Percentiles rank a stretch among this genome's conserved stretches.
These are phyloP conservation scores for Yamadazyma dendronema DNA, from an alignment of 1,139 yeast genomes.

Conservation along the genomic window DNA sequence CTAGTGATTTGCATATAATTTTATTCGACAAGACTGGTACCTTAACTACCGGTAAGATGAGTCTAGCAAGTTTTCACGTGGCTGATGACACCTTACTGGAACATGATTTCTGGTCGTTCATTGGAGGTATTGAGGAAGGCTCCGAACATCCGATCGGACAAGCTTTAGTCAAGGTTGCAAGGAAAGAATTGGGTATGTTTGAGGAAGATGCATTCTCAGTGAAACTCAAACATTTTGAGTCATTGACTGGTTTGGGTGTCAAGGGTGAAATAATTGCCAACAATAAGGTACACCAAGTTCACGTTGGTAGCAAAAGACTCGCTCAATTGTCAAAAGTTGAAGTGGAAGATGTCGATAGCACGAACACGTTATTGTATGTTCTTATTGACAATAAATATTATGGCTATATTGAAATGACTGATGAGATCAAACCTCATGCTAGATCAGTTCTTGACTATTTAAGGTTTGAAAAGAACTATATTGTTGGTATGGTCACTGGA, in stretches of 20 bases:
- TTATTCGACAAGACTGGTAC: conserved; percentile 97
- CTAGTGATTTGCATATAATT: conserved; percentile 62
- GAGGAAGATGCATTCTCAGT: conserved; percentile 35
- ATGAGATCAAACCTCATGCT: conserved; percentile 69
- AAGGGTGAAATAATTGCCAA: conserved; percentile 39
- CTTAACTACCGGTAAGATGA: conserved; percentile 81
- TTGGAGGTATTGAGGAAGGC: conserved; percentile 62
- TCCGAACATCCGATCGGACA: conserved; percentile 90
- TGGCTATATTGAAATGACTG: conserved; percentile 69
- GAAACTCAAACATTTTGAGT: conserved; percentile 41
- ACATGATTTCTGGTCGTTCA: conserved; percentile 52
- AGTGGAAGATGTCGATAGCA: conserved; percentile 15
- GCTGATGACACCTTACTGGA: conserved; percentile 11
- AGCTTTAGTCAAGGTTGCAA: conserved; percentile 51
- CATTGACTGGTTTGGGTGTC: conserved; percentile 72
- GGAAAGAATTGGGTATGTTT: conserved; percentile 26
- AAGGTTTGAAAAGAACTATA: conserved; percentile 46
- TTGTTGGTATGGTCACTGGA: conserved; percentile 91
- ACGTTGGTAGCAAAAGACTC: conserved; percentile 58
- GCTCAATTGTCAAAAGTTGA: conserved; percentile 24
- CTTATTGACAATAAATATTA: conserved; percentile 53
- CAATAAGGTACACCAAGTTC: conserved; percentile 28
- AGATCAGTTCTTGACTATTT: conserved; percentile 57
- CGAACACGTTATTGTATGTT: conserved; percentile 39
- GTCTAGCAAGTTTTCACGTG: conserved; percentile 26